Percentiles rank a stretch among this genome's conserved stretches.
These are phyloP conservation scores for Phytopythium chamaehyphon DNA, from an alignment of 352 stramenopile genomes.

Conservation along the genomic window DNA sequence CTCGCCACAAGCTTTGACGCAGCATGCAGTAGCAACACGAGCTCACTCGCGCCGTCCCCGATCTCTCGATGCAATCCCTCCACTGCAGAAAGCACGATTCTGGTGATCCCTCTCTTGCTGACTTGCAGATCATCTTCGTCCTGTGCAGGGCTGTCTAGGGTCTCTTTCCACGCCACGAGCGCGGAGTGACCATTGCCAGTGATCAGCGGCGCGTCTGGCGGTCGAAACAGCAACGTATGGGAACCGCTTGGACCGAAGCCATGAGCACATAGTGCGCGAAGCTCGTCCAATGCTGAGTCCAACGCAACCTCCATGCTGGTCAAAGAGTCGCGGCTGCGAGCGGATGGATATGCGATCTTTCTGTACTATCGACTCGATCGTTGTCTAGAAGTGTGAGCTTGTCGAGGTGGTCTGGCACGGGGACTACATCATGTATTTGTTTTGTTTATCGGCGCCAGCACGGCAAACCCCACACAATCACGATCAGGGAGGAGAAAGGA, in stretches of 20 bases:
- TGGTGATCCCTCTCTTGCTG: conserved; percentile 18
- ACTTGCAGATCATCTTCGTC: neutral
- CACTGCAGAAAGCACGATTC: conserved; percentile 40
- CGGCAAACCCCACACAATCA: no score
- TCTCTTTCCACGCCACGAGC: conserved; percentile 33
- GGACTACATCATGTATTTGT: no score
- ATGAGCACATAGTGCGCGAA: conserved; percentile 31
- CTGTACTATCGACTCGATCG: no score
- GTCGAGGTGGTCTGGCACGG: no score
- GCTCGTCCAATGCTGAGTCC: conserved; percentile 3
- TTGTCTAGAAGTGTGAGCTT: no score
- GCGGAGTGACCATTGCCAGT: conserved; percentile 50
- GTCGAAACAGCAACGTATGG: conserved; percentile 52
- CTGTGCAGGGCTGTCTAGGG: conserved; percentile 6
- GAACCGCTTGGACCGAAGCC: conserved; percentile 48
- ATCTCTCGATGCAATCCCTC: conserved; percentile 44
- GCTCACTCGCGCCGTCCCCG: conserved; percentile 52
- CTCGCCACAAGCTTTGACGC: conserved; percentile 10
- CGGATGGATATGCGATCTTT: no score
- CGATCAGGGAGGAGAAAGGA: no score
- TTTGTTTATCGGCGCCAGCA: no score
- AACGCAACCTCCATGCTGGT: conserved; percentile 7
- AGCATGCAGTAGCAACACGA: conserved; percentile 52
- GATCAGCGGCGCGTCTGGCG: conserved; percentile 51
- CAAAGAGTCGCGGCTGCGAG: no score